A percentile compares a stretch with the other conserved stretches of the same genome.
phyloP scores from a whole-genome alignment of 441 rosid species.

The Raphanus hybrid region DNA sequence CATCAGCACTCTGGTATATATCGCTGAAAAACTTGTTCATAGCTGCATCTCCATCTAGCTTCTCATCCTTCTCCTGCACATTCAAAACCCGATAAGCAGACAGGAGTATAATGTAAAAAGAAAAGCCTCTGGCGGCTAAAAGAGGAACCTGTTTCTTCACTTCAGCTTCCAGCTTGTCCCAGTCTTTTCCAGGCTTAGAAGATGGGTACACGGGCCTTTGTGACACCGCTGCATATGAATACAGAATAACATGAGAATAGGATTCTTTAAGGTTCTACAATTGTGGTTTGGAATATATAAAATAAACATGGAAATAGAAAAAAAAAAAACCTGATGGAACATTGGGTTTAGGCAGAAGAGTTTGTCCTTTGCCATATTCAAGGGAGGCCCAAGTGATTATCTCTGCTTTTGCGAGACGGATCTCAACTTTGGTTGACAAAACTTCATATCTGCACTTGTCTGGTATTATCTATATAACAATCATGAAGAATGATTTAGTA shows the following conservation, averaged over 20 bases:
- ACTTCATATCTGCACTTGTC: slow-evolving; percentile 51
- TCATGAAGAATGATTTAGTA: slow-evolving; percentile 16
- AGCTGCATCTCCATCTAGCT: slow-evolving; percentile 64
- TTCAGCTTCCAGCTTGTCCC: slow-evolving; percentile 33
- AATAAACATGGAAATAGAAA: background rate
- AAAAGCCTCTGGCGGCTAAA: background rate
- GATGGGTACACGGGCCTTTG: slow-evolving; percentile 1
- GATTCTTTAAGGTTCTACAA: background rate
- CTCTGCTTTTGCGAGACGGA: slow-evolving; percentile 61
- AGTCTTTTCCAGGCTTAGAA: background rate
- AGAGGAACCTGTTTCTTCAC: slow-evolving; percentile 55
- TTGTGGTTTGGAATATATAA: background rate
- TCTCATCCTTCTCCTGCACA: slow-evolving; percentile 61
- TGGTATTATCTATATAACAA: slow-evolving; percentile 49
- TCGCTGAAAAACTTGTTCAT: slow-evolving; percentile 60
- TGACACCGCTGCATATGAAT: slow-evolving; percentile 38
- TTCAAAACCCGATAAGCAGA: background rate
- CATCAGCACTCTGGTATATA: slow-evolving; percentile 54
- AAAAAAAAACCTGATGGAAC: slow-evolving; percentile 46
- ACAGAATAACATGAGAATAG: background rate
- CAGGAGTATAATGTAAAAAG: background rate
- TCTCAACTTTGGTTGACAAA: slow-evolving; percentile 57
- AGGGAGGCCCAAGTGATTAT: slow-evolving; percentile 54
- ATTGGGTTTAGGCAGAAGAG: slow-evolving; percentile 47
- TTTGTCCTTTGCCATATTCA: slow-evolving; percentile 48